These are phyloP conservation scores for Arachis stenosperma DNA, from an alignment of 306 rosid species.

Conservation along the genomic window DNA sequence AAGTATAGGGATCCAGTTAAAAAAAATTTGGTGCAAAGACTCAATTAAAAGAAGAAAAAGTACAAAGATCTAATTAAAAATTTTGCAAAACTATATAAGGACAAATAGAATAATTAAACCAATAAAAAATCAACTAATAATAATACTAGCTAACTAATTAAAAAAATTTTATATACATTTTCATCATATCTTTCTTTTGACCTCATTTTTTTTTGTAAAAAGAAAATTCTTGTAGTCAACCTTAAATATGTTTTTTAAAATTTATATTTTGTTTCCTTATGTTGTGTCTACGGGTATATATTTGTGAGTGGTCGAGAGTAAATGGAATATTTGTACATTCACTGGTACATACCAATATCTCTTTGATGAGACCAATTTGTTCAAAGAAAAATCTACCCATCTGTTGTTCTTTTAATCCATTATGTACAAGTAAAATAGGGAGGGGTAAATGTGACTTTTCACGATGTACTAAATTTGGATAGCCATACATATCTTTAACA, in stretches of 20 bases:
- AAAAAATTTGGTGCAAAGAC: too few species aligned
- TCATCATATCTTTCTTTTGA: background rate
- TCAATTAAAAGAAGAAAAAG: too few species aligned
- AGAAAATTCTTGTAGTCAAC: background rate
- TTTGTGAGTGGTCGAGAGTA: background rate
- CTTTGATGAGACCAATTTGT: background rate
- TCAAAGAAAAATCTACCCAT: conserved; percentile 48
- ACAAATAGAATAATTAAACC: too few species aligned
- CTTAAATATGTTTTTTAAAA: background rate
- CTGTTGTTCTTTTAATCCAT: background rate
- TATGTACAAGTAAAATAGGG: background rate
- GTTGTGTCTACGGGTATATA: conserved; percentile 1
- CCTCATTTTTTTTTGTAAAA: background rate
- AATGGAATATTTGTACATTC: conserved; percentile 32
- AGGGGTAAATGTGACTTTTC: conserved; percentile 44
- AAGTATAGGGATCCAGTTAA: too few species aligned
- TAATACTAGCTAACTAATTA: too few species aligned
- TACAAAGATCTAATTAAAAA: too few species aligned
- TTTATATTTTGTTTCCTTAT: background rate
- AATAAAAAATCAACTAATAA: too few species aligned
- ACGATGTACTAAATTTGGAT: conserved; percentile 25
- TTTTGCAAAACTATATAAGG: too few species aligned
- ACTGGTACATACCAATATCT: conserved; percentile 24
- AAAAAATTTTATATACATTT: background rate
- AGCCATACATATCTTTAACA: conserved; percentile 38